Percentiles rank a stretch among this genome's conserved stretches.
phyloP scores from a whole-genome alignment of 2,329 filamentous ascomycete species.

The Fusarium begoniae region DNA sequence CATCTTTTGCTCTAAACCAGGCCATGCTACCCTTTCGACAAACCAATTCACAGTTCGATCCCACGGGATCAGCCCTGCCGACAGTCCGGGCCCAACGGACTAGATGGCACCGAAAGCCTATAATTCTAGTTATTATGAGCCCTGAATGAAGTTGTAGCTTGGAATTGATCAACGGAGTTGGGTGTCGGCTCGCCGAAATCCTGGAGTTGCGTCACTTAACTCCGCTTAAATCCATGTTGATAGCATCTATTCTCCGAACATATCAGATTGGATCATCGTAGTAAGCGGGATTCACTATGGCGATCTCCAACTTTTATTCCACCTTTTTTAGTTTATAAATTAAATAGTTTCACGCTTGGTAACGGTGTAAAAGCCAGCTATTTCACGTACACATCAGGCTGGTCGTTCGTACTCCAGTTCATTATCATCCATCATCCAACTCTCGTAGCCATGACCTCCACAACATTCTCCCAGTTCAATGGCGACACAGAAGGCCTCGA shows the following conservation, averaged over 20 bases:
- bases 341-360: fast-evolving
- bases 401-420: too few species aligned
- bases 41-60: too few species aligned
- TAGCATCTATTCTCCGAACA: background rate
- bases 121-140: fast-evolving
- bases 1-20: background rate
- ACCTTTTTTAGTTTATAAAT: background rate
- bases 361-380: too few species aligned
- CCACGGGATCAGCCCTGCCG: background rate
- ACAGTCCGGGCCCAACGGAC: background rate
- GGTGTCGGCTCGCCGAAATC: background rate
- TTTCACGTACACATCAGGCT: too few species aligned
- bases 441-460: background rate
- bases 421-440: too few species aligned
- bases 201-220: background rate
- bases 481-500: background rate
- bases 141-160: background rate
- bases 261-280: fast-evolving
- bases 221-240: background rate
- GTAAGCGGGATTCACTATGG: background rate
- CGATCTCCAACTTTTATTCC: background rate
- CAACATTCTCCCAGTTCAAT: background rate
- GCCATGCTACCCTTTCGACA: background rate
- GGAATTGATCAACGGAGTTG: background rate
- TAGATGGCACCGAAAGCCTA: background rate